phyloP scores from a whole-genome alignment of 306 rosid genomes.

The Echinosophora koreensis region DNA sequence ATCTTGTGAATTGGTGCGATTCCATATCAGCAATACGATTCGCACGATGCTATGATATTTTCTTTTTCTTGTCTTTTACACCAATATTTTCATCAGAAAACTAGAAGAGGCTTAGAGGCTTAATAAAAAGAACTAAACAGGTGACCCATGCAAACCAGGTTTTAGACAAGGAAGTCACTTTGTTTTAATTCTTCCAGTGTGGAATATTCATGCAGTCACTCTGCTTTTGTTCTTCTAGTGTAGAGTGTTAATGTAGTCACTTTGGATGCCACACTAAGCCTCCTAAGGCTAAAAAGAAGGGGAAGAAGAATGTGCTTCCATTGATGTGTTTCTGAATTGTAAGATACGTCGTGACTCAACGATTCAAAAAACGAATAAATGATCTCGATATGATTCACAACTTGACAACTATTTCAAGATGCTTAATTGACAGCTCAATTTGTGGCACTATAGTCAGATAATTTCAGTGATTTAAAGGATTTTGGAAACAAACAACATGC shows the following conservation, averaged over 20 bases:
- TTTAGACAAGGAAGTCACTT: no score
- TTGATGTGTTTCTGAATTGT: background rate
- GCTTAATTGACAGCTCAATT: background rate
- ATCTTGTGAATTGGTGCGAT: no score
- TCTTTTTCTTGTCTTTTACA: no score
- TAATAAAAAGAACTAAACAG: no score
- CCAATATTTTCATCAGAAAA: no score
- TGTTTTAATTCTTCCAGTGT: background rate
- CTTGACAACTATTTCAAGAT: background rate
- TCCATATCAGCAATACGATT: no score
- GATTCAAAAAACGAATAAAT: no score
- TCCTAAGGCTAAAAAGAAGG: background rate
- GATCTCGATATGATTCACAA: background rate
- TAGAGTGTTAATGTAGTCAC: background rate
- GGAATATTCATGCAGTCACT: background rate
- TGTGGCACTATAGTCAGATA: background rate
- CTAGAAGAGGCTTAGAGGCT: no score
- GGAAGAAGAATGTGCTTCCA: background rate
- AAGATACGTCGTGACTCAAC: background rate
- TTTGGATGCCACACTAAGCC: background rate
- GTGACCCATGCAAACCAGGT: no score
- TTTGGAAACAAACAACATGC: constrained; percentile 16
- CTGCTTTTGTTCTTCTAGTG: background rate
- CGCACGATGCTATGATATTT: no score
- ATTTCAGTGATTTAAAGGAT: background rate